phyloP scores from a whole-genome alignment of 169 alveolate genomes.

The Eimeria tenella region DNA sequence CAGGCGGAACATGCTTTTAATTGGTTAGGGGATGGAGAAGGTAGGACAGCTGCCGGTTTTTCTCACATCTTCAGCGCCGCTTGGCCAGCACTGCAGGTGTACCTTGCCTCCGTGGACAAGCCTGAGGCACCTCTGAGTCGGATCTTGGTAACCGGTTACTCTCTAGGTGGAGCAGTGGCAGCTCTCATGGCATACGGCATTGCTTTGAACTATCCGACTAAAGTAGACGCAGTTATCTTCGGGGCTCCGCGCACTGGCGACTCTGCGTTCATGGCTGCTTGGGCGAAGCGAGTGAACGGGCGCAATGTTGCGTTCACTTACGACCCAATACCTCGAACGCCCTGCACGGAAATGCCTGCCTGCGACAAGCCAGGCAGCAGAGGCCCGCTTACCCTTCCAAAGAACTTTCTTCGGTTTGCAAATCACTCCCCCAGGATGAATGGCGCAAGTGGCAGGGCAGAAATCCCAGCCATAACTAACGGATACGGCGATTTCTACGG shows the following conservation, averaged over 20 bases:
- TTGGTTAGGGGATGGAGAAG: constrained; percentile 68
- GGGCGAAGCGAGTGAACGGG: constrained; percentile 77
- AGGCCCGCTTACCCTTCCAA: constrained; percentile 60
- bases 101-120: constrained; percentile 57
- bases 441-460: constrained; percentile 52
- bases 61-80: constrained; percentile 75
- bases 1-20: constrained; percentile 64
- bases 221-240: constrained; percentile 75
- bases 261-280: constrained; percentile 50
- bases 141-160: constrained; percentile 73
- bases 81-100: constrained; percentile 78
- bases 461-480: constrained; percentile 46
- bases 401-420: constrained; percentile 34
- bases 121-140: constrained; percentile 47
- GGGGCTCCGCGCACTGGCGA: constrained; percentile 79
- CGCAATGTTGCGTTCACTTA: constrained; percentile 49
- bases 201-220: constrained; percentile 37
- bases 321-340: constrained; percentile 64
- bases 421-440: constrained; percentile 33
- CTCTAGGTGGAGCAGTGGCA: constrained; percentile 79
- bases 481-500: constrained; percentile 64
- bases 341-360: constrained; percentile 74
- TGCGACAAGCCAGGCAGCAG: constrained; percentile 63
- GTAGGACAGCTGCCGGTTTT: constrained; percentile 72
- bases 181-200: constrained; percentile 74